Conservation (phyloP, 305 asterid species). For the Fraxinus platypoda region DNA sequence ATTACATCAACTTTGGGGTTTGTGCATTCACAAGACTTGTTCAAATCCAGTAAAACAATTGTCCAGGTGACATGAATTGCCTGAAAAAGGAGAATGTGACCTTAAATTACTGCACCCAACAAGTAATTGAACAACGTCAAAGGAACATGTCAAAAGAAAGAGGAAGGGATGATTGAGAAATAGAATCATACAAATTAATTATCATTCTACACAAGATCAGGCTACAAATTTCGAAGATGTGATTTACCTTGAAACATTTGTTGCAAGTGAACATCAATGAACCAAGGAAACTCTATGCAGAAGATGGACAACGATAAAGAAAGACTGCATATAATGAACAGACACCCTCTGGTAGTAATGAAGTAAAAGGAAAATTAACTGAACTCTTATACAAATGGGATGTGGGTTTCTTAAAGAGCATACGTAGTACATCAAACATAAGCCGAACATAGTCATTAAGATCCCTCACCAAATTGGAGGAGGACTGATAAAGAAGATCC, state of each 20-base stretch:
- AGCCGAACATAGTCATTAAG: not conserved
- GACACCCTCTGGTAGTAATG: not conserved
- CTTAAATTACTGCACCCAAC: not conserved
- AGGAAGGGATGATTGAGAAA: not conserved
- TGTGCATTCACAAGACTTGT: not conserved
- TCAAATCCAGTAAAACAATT: not conserved
- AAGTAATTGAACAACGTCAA: not conserved
- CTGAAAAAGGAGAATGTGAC: not conserved
- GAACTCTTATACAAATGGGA: not conserved
- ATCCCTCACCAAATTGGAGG: not conserved
- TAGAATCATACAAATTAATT: not conserved
- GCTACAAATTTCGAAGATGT: not conserved
- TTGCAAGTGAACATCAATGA: not conserved
- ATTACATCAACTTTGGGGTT: not conserved
- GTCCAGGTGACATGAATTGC: not conserved
- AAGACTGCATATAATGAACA: not conserved
- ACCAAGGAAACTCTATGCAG: not conserved
- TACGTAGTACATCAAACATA: not conserved
- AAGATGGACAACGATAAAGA: not conserved
- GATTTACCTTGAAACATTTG: not conserved
- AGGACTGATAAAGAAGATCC: not conserved
- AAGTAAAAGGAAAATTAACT: not conserved
- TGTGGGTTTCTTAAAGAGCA: not conserved
- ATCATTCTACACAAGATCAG: not conserved
- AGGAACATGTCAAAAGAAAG: not conserved